Base-by-base conservation (phyloP, 352 stramenopile species). In the Thalassiosira ordinaria region DNA sequence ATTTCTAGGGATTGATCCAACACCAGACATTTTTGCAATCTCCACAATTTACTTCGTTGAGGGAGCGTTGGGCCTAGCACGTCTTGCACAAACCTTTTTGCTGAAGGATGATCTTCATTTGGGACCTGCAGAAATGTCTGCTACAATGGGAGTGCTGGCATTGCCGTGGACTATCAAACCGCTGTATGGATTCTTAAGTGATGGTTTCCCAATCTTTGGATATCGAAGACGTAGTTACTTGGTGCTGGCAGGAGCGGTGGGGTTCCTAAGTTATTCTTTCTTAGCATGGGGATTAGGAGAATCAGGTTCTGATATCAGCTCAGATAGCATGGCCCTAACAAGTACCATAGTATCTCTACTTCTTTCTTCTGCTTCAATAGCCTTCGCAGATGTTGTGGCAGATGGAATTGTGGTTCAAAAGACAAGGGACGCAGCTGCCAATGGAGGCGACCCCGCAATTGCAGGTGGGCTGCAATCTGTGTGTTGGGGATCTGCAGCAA, bases 91-190 rank as follows among this genome's bases (percentile, higher is more conserved):
- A 76, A 98, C 97, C 44, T 99, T 98, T 83, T 97, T 98, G 55
- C 95, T 99, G 37, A 99, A 99, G 77, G 96, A 99, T 86, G 94
- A 98, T 49, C 87, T 98, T 33, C 88, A 97, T 69, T 90, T 99
- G 26, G 93, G 96, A 66, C 96, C 96, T 16, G 95, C 96, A 1
- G 94, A 98, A 78, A 91, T 97, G 31, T 95, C 96, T 69, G 96
- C 96, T 46, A 89, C 98, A 18, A 93, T 96, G 67, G 97, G 96
- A 29, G 65, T 98, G 16, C 96, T 98, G 86, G 94, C 95, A 74
- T 89, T 98, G 22, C 97, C 97, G 0, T 99, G 97, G 97, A 97
- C 96, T 0, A 95, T 99, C 57, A 92, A 92, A 76, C 96, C 97
- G 22, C 67, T 99, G 0, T 99, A 98, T 82, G 96, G 97, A 61